Evolutionary conservation across 768 basidiomycete species (phyloP).

Genomic region (Dendrothele bispora): DNA sequence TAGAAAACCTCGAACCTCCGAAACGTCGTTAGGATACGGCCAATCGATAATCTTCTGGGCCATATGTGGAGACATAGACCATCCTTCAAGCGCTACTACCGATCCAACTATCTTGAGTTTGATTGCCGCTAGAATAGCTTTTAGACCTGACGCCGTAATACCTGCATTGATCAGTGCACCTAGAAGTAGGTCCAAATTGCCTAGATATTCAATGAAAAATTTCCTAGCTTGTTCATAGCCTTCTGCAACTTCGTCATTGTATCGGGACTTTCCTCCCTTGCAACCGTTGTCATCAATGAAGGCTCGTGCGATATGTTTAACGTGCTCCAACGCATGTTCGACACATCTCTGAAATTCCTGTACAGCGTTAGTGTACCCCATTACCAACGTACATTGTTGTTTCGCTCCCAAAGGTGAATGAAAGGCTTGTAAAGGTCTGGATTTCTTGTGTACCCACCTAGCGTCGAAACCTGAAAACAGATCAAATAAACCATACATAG

Average conservation of each 20-base stretch:
- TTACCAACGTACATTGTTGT: conserved; percentile 22
- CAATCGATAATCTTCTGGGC: conserved; percentile 12
- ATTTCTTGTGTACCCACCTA: conserved; percentile 19
- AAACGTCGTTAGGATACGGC: conserved; percentile 10
- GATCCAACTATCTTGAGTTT: conserved; percentile 28
- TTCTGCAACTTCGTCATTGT: conserved; percentile 14
- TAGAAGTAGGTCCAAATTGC: conserved; percentile 21
- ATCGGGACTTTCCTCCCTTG: conserved; percentile 17
- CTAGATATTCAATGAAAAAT: conserved; percentile 27
- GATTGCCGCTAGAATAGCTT: conserved; percentile 20
- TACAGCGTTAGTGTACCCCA: conserved; percentile 33
- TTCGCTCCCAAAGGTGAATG: conserved; percentile 21
- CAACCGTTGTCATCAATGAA: conserved; percentile 24
- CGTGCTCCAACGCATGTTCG: conserved; percentile 10
- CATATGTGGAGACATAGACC: conserved; percentile 4
- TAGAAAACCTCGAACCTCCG: conserved; percentile 26
- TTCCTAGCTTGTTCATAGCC: conserved; percentile 21
- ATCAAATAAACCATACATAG: conserved; percentile 24
- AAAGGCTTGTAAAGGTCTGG: conserved; percentile 32
- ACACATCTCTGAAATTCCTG: conserved; percentile 31
- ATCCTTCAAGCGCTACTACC: conserved; percentile 26
- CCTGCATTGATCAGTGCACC: conserved; percentile 22
- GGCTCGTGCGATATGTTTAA: not conserved
- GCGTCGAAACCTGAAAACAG: conserved; percentile 34
- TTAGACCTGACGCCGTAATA: conserved; percentile 31